Percentiles rank a stretch among this genome's conserved stretches.
Conservation (phyloP, 176 grass and related monocot species). For the Chloris gayana region DNA sequence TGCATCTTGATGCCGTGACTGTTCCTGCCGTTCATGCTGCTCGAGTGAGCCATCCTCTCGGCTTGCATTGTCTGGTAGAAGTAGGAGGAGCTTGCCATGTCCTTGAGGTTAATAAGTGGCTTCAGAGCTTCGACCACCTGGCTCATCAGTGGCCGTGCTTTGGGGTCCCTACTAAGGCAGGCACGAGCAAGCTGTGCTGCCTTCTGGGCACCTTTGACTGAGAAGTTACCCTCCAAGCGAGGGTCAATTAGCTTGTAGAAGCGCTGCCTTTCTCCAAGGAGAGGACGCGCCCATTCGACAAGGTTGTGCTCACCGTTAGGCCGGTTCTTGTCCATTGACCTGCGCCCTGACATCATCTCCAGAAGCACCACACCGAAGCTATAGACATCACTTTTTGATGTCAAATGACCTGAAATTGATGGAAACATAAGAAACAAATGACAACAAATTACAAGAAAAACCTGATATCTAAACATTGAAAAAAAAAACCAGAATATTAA, state of each 20-base stretch:
- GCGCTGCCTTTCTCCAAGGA: constrained; percentile 72
- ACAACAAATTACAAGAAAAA: not conserved
- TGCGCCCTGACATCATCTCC: constrained; percentile 85
- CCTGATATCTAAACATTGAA: not conserved
- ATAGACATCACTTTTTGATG: constrained; percentile 90
- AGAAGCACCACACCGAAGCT: constrained; percentile 80
- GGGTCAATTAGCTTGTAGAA: constrained; percentile 80
- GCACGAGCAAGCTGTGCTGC: constrained; percentile 64
- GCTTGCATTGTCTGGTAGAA: constrained; percentile 78
- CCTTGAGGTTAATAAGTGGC: constrained; percentile 76
- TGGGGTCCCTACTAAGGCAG: constrained; percentile 75
- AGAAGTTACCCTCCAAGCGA: constrained; percentile 79
- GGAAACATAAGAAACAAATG: not conserved
- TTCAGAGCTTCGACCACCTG: constrained; percentile 73
- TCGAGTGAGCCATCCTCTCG: constrained; percentile 54
- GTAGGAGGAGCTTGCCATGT: constrained; percentile 77
- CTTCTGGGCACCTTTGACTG: constrained; percentile 77
- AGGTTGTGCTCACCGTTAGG: constrained; percentile 86
- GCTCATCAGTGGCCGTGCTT: constrained; percentile 74
- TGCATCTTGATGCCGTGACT: constrained; percentile 54
- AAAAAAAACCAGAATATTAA: not conserved
- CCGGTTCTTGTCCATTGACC: constrained; percentile 84
- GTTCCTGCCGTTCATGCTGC: constrained; percentile 57
- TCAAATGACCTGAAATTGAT: constrained; percentile 65
- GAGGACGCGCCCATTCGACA: constrained; percentile 76